Evolutionary conservation across 2,329 filamentous ascomycete genomes (phyloP).

Genomic region (Cryphonectria carpinicola): DNA sequence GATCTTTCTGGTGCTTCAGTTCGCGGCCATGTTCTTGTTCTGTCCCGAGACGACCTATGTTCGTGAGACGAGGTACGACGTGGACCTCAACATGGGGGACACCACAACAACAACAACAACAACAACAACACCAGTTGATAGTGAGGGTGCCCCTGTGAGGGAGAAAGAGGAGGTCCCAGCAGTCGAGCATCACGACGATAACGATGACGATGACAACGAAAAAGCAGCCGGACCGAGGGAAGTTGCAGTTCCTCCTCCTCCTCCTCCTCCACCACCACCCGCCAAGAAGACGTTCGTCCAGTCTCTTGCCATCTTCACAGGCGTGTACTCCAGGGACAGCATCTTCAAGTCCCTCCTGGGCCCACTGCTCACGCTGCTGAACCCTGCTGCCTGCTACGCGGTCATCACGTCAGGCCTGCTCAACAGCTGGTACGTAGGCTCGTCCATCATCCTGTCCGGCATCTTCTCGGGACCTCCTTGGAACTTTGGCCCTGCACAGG

Average conservation of each 20-base stretch:
- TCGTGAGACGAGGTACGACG: conserved; percentile 29
- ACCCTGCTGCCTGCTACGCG: conserved; percentile 44
- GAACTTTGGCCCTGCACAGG: conserved; percentile 39
- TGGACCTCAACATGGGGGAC: background rate
- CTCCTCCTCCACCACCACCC: too few species aligned
- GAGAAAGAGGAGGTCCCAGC: background rate
- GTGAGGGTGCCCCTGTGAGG: too few species aligned
- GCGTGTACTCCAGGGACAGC: conserved; percentile 13
- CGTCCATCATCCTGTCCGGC: conserved; percentile 45
- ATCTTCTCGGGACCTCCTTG: conserved; percentile 46
- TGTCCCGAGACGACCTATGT: conserved; percentile 45
- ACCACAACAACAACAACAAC: background rate
- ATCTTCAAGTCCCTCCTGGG: conserved; percentile 26
- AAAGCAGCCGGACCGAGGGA: background rate
- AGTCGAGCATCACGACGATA: background rate
- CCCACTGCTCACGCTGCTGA: conserved; percentile 44
- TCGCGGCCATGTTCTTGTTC: conserved; percentile 41
- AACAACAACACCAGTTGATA: too few species aligned
- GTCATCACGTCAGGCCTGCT: conserved; percentile 42
- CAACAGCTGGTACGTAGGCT: conserved; percentile 43
- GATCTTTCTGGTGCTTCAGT: conserved; percentile 39
- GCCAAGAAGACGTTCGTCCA: conserved; percentile 11
- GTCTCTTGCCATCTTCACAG: conserved; percentile 3
- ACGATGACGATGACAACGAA: background rate
- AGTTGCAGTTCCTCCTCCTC: background rate